Evolutionary conservation across 208 protist genomes (phyloP).

Genomic region (Wallacemonas sp.): DNA sequence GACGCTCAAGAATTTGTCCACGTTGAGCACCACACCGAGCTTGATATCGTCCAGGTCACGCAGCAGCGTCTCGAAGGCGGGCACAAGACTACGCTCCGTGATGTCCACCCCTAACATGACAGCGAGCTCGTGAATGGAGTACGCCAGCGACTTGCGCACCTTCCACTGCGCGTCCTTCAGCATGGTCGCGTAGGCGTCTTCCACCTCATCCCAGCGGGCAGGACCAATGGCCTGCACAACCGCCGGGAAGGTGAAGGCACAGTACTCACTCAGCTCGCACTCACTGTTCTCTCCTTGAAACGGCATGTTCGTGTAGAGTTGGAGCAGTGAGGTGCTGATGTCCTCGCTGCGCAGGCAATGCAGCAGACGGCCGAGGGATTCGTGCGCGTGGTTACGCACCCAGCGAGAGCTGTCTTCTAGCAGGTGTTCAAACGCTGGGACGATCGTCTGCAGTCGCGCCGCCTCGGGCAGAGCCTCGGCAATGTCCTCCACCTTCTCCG

Average conservation of each 20-base stretch:
- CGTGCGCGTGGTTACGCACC: constrained; percentile 91
- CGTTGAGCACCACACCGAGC: constrained; percentile 88
- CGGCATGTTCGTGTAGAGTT: constrained; percentile 93
- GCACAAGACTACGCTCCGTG: constrained; percentile 81
- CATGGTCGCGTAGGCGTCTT: constrained; percentile 91
- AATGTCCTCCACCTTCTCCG: constrained; percentile 81
- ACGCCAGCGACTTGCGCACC: constrained; percentile 93
- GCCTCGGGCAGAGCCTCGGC: constrained; percentile 53
- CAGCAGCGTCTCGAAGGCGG: constrained; percentile 93
- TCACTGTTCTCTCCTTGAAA: constrained; percentile 86
- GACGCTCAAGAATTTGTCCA: constrained; percentile 75
- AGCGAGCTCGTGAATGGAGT: constrained; percentile 95
- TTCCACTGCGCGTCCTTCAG: constrained; percentile 96
- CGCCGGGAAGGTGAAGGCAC: constrained; percentile 93
- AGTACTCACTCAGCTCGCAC: constrained; percentile 88
- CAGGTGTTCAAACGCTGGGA: constrained; percentile 67
- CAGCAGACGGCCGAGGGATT: constrained; percentile 90
- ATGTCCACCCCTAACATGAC: constrained; percentile 87
- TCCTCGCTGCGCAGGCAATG: constrained; percentile 85
- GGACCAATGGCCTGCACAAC: constrained; percentile 89
- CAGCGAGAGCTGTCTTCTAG: constrained; percentile 90
- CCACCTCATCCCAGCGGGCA: constrained; percentile 85
- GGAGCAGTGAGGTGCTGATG: constrained; percentile 80
- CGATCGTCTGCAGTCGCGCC: constrained; percentile 51
- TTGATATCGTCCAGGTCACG: constrained; percentile 96